Evolutionary conservation across 2,329 filamentous ascomycete species (phyloP), one percentile per base, ranked within the genome.

Genomic region (Sporothrix schenckii): DNA sequence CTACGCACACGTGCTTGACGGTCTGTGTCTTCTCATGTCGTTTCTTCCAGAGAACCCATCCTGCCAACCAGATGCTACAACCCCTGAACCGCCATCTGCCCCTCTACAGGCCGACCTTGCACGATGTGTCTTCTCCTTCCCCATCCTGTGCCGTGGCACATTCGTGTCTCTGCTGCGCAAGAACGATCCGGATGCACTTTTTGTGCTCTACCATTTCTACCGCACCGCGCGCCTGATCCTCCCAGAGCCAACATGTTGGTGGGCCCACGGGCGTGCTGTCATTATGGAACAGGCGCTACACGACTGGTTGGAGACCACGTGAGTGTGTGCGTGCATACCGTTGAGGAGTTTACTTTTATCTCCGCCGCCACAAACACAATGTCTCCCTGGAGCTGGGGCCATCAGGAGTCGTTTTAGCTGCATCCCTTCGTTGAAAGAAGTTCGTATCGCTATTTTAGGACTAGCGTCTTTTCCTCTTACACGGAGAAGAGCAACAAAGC

Each of bases 151-250:
- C 63, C 69, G 69, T 19, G 71, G 71, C n/a, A 21, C 65, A 1
- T 74, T 74, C 52, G 68, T 66, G 4, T 27, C 54, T 11, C 50
- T 71, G 69, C 44, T 73, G 19, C 61, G 69, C 44, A 47, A 50
- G 41, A 27, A 65, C 41, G 67, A 74, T 30, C 50, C 69, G 24
- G 53, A 67, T 39, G 69, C 72, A 3, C 47, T 74, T 2, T 34
- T 73, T 14, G 19, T 74, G 49, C 69, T 74, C 7, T 74, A 73
- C 27, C 69, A 74, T 53, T 74, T 73, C 49, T 74, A 74, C 63
- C 70, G 73, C 21, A 68, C 73, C 21, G 69, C 71, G 2, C 44
- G 63, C 24, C 60, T 56, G 21, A 58, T 74, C 14, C 67, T 73
- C 1, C 65, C 67, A 10, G 44, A 70, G 27, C 52, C 68, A 2